phyloP scores from a whole-genome alignment of 164 flowering plant genomes.

The Sedum album region DNA sequence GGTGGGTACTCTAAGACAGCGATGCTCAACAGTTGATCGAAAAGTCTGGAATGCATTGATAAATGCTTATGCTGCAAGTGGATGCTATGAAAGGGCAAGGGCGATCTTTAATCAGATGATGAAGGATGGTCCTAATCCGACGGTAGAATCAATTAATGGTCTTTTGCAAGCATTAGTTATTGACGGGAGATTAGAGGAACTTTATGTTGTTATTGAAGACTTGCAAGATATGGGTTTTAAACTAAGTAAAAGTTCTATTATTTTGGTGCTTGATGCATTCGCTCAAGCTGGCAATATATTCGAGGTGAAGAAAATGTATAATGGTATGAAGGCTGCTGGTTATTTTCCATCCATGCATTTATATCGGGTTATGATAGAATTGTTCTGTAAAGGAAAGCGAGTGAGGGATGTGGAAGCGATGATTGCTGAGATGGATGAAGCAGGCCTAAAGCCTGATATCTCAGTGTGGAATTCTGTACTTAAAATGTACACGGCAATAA shows the following conservation, averaged over 20 bases:
- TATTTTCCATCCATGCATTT: constrained; percentile 91
- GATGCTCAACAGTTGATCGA: constrained; percentile 36
- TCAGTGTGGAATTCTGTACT: constrained; percentile 67
- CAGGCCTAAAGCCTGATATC: constrained; percentile 85
- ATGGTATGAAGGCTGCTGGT: constrained; percentile 95
- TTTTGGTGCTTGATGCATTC: constrained; percentile 92
- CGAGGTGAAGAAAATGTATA: constrained; percentile 90
- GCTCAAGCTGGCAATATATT: constrained; percentile 63
- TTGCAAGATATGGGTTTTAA: constrained; percentile 94
- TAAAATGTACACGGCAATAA: constrained; percentile 55
- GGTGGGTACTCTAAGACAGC: constrained; percentile 51
- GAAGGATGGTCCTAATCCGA: constrained; percentile 89
- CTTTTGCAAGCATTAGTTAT: constrained; percentile 75
- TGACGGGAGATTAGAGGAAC: constrained; percentile 77
- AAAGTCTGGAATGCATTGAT: constrained; percentile 85
- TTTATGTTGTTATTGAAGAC: constrained; percentile 81
- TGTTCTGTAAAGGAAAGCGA: constrained; percentile 58
- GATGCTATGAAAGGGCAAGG: constrained; percentile 87
- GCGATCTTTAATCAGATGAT: constrained; percentile 84
- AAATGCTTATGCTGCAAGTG: constrained; percentile 76
- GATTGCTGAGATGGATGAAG: constrained; percentile 83
- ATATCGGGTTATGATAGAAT: constrained; percentile 60
- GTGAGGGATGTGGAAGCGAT: constrained; percentile 90
- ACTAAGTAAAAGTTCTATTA: constrained; percentile 78
- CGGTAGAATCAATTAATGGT: constrained; percentile 70